Percentiles rank a stretch among this genome's conserved stretches.
Evolutionary conservation across 805 yeast species (phyloP).

Genomic region (Yarrowia sp.): DNA sequence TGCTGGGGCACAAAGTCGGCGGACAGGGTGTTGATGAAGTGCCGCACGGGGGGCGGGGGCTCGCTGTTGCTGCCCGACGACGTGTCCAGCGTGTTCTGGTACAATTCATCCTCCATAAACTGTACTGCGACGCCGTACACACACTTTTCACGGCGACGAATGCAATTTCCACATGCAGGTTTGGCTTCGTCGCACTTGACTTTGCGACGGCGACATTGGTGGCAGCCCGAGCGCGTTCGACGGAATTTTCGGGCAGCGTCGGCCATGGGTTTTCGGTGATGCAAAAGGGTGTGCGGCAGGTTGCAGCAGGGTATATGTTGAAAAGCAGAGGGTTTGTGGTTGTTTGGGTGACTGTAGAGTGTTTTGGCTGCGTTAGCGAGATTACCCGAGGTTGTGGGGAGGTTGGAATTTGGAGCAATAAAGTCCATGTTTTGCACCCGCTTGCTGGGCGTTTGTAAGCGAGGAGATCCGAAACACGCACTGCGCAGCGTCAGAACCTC

Average conservation of each 20-base stretch:
- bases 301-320: slow-evolving; percentile 34
- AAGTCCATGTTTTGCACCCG: not conserved
- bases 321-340: slow-evolving; percentile 25
- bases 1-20: slow-evolving; percentile 30
- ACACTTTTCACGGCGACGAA: slow-evolving; percentile 32
- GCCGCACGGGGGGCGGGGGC: slow-evolving; percentile 24
- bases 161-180: slow-evolving; percentile 36
- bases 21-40: slow-evolving; percentile 30
- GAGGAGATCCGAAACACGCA: slow-evolving; percentile 3
- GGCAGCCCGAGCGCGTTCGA: slow-evolving; percentile 37
- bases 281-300: slow-evolving; percentile 28
- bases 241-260: slow-evolving; percentile 38
- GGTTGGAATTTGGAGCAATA: slow-evolving; percentile 25
- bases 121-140: slow-evolving; percentile 29
- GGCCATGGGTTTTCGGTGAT: slow-evolving; percentile 35
- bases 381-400: slow-evolving; percentile 35
- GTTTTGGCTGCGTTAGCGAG: slow-evolving; percentile 36
- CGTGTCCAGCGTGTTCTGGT: slow-evolving; percentile 24
- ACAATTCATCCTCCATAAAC: slow-evolving; percentile 28
- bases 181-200: slow-evolving; percentile 38
- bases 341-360: slow-evolving; percentile 34
- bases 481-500: too few species aligned
- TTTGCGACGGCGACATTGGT: slow-evolving; percentile 38
- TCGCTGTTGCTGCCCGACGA: slow-evolving; percentile 18
- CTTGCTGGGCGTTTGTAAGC: not conserved